Evolutionary conservation across 2,329 filamentous ascomycete genomes (phyloP), one percentile per base, ranked within the genome.

Genomic region (Xylariales sp.): DNA sequence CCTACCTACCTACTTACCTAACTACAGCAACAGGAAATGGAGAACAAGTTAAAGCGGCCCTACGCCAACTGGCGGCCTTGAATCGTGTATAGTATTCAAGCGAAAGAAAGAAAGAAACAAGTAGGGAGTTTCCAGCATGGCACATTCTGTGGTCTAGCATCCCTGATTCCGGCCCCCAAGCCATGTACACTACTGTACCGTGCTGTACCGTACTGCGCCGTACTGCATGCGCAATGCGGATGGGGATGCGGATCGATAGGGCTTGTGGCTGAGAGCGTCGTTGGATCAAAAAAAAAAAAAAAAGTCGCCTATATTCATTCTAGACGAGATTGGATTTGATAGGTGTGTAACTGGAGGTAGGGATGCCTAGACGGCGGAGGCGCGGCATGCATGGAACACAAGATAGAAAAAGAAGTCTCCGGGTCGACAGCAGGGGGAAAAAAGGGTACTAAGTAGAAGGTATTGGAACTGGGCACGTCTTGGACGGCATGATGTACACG

Each of bases 271-370:
- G 54, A 69, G 68, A 10, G 62, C 65, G 70, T 60, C 61, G 23
- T 23, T 53, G 62, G 71, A 71, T 60, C 64, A 2, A 23, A 23
- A 23, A 23, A 23, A 23, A 23, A 23, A 23, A 23, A 62, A 72
- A 69, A 72, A 69, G 71, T 64, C 54, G 67, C 73, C 67, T 64
- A 64, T 43, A 3, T 49, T 41, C 12, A 14, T 5, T 39, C 36
- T 41, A 41, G 9, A 41, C 39, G 9, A 12, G 10, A 41, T 41
- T 10, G 14, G 14, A 23, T 23, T 23, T 41, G 23, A 14, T 30
- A 55, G 32, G 16, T 43, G 53, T 55, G 53, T 55, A 30, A 55
- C 39, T 43, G 53, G 34, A 43, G 23, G 36, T 56, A 56, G 23
- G 36, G 23, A 39, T 56, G 14, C 23, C 18, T 43, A 7, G 18